These are phyloP conservation scores for Ophiostoma australiae DNA, from an alignment of 2,329 filamentous ascomycete species.

Conservation along the genomic window DNA sequence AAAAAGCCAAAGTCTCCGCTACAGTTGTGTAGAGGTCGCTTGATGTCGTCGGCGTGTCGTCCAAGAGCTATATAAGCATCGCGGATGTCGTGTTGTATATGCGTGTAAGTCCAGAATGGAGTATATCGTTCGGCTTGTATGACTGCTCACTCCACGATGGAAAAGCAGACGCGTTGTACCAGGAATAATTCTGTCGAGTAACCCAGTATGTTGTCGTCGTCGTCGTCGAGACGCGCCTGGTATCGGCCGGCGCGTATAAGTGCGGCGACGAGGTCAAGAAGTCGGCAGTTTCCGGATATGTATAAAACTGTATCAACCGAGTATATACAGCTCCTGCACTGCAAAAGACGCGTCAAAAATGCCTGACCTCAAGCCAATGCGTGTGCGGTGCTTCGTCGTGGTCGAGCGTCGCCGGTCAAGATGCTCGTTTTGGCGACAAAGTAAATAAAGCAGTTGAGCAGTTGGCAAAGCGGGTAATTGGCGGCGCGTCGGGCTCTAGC, in stretches of 20 bases:
- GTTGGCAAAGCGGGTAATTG: not conserved
- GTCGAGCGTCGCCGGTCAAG: not conserved
- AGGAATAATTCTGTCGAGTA: not conserved
- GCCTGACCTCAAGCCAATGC: not conserved
- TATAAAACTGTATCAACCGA: not conserved
- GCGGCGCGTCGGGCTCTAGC: constrained; percentile 3
- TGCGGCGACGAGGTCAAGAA: not conserved
- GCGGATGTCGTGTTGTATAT: not conserved
- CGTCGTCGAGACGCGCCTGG: constrained; percentile 5
- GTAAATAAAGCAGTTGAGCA: constrained; percentile 1
- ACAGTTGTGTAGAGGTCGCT: not conserved
- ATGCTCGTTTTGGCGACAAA: not conserved
- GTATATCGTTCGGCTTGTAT: not conserved
- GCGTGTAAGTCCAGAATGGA: not conserved
- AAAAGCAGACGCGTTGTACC: not conserved
- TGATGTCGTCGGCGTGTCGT: not conserved
- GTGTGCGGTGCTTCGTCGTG: not conserved
- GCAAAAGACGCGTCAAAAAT: constrained; percentile 3
- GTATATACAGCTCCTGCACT: not conserved
- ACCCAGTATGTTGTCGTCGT: not conserved
- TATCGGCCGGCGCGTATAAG: constrained; percentile 3
- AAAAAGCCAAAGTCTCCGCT: not conserved
- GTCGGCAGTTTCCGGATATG: not conserved
- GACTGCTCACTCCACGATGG: not conserved
- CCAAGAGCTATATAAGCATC: not conserved